Conservation (phyloP, 768 basidiomycete genomes). For the Russula abietina region DNA sequence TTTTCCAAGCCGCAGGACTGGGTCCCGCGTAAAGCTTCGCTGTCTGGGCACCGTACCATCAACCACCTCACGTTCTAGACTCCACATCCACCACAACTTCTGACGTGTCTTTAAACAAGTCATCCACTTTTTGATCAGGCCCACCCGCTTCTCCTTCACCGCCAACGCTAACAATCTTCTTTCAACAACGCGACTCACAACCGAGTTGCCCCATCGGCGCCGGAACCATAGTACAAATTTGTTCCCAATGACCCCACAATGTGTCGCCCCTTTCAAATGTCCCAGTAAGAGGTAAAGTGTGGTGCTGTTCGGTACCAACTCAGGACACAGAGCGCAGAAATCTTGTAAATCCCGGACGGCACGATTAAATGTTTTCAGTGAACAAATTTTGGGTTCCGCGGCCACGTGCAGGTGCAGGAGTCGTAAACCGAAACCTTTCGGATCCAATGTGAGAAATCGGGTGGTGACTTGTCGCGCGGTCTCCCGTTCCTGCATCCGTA, state of each 20-base stretch:
- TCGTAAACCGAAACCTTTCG: slow-evolving; percentile 11
- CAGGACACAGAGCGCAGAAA: slow-evolving; percentile 36
- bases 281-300: slow-evolving; percentile 57
- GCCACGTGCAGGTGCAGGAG: slow-evolving; percentile 22
- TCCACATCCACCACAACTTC: slow-evolving; percentile 12
- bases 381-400: background rate
- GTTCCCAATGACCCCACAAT: slow-evolving; percentile 51
- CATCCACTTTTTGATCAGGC: slow-evolving; percentile 35
- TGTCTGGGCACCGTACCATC: background rate
- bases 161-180: slow-evolving; percentile 55
- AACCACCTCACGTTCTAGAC: slow-evolving; percentile 17
- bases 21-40: slow-evolving; percentile 1
- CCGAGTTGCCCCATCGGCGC: slow-evolving; percentile 47
- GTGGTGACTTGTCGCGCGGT: slow-evolving; percentile 14
- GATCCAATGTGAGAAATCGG: slow-evolving; percentile 9
- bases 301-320: slow-evolving; percentile 49
- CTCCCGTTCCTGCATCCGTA: slow-evolving; percentile 19
- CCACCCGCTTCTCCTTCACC: slow-evolving; percentile 56
- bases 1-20: background rate
- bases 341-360: slow-evolving; percentile 26
- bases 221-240: slow-evolving; percentile 42
- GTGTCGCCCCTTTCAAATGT: slow-evolving; percentile 42
- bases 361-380: slow-evolving; percentile 7
- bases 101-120: slow-evolving; percentile 9
- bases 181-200: slow-evolving; percentile 54